phyloP scores from a whole-genome alignment of 768 basidiomycete genomes.

The Rhizopogon vulgaris region DNA sequence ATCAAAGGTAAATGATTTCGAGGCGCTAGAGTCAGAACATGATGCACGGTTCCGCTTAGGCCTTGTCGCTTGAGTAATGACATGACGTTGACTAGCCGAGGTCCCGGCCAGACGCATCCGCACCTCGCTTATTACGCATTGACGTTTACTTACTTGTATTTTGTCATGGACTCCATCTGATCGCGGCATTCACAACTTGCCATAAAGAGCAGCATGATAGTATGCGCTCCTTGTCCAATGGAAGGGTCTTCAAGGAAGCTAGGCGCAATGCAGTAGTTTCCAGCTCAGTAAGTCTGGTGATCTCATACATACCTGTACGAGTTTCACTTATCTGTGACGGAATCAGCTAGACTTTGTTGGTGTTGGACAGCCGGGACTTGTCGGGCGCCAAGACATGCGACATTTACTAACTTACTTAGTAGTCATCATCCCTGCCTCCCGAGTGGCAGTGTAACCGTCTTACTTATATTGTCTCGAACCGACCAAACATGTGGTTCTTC shows the following conservation, averaged over 20 bases:
- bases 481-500: constrained; percentile 8
- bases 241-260: no score
- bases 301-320: neutral
- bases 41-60: no score
- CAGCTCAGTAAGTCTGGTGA: neutral
- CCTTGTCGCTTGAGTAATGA: no score
- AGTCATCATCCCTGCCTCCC: neutral
- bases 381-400: no score
- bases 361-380: no score
- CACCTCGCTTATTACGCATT: neutral
- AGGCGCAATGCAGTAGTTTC: neutral
- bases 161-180: neutral
- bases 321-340: neutral
- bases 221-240: no score
- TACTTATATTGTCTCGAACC: constrained; percentile 9
- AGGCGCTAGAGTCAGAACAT: no score
- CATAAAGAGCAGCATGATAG: neutral
- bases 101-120: neutral
- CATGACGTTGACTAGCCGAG: no score
- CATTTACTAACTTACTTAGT: no score
- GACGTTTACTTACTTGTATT: no score
- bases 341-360: neutral
- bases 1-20: no score
- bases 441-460: constrained; percentile 18
- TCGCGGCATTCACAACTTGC: neutral